A percentile compares a stretch with the other conserved stretches of the same genome.
Evolutionary conservation across 306 rosid genomes (phyloP).

Genomic region (Pueraria montana): DNA sequence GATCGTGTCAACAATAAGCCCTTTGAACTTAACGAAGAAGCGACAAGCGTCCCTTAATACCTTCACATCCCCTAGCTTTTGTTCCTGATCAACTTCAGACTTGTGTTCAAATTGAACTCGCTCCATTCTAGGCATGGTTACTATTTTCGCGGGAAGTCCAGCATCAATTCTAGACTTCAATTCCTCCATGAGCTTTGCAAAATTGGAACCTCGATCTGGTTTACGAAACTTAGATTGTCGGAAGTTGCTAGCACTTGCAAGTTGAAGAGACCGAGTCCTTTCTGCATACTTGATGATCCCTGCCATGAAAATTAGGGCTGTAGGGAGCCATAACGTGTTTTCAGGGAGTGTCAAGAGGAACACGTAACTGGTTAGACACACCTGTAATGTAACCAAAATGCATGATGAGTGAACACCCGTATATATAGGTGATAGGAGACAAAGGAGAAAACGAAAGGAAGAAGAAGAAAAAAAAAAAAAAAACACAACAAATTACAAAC

Average conservation of each 20-base stretch:
- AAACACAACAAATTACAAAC: no score
- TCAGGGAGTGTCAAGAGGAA: conserved; percentile 55
- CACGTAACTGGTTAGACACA: conserved; percentile 44
- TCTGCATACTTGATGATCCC: conserved; percentile 63
- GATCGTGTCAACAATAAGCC: conserved; percentile 59
- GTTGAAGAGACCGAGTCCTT: conserved; percentile 54
- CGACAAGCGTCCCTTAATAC: conserved; percentile 43
- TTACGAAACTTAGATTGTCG: conserved; percentile 42
- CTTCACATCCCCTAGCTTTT: background rate
- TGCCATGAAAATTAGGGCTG: conserved; percentile 44
- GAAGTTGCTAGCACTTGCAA: conserved; percentile 50
- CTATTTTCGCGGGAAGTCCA: conserved; percentile 48
- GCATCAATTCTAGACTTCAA: conserved; percentile 19
- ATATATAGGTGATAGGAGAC: no score
- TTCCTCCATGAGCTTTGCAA: conserved; percentile 60
- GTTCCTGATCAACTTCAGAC: no score
- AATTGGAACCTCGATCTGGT: conserved; percentile 56
- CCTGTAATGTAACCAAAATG: no score
- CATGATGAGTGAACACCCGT: no score
- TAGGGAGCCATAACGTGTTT: conserved; percentile 53
- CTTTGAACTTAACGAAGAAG: conserved; percentile 50
- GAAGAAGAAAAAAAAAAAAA: no score
- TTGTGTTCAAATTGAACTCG: no score
- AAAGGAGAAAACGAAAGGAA: no score
- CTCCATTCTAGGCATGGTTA: no score